These are phyloP conservation scores for Colletotrichum gloeosporioides DNA, from an alignment of 2,329 filamentous ascomycete genomes.

Conservation along the genomic window DNA sequence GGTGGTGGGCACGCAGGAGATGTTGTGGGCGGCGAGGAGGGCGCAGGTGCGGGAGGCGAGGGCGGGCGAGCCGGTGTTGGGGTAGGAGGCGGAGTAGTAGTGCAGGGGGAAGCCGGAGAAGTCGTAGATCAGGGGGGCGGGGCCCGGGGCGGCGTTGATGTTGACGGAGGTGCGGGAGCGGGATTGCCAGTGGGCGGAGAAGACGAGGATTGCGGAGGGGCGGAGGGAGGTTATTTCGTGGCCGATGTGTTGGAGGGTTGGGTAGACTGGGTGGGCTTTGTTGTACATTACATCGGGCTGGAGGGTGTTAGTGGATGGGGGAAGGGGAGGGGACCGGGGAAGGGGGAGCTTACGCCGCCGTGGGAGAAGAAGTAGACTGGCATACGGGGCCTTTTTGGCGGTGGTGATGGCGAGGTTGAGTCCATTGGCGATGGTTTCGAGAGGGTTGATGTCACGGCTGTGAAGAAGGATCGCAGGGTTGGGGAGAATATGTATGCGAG, in stretches of 20 bases:
- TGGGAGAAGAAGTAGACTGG: slow-evolving; percentile 58
- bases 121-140: slow-evolving; percentile 74
- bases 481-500: background rate
- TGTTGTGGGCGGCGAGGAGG: slow-evolving; percentile 60
- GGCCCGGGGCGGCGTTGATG: slow-evolving; percentile 67
- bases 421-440: background rate
- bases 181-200: slow-evolving; percentile 81
- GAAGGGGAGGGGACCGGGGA: background rate
- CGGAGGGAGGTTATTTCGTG: slow-evolving; percentile 74
- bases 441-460: background rate
- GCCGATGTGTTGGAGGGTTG: slow-evolving; percentile 68
- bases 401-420: background rate
- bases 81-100: slow-evolving; percentile 72
- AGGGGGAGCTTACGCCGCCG: slow-evolving; percentile 46
- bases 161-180: slow-evolving; percentile 56
- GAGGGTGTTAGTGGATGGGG: background rate
- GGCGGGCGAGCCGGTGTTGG: slow-evolving; percentile 64
- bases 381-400: slow-evolving; percentile 17
- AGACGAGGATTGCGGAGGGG: slow-evolving; percentile 75
- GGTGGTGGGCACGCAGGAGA: slow-evolving; percentile 60
- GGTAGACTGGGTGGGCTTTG: slow-evolving; percentile 70
- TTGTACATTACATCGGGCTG: slow-evolving; percentile 72
- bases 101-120: slow-evolving; percentile 76
- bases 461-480: background rate
- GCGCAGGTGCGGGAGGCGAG: slow-evolving; percentile 64